Evolutionary conservation across 371 early-diverging fungal genomes (phyloP).

Genomic region (Pancytospora philotis): DNA sequence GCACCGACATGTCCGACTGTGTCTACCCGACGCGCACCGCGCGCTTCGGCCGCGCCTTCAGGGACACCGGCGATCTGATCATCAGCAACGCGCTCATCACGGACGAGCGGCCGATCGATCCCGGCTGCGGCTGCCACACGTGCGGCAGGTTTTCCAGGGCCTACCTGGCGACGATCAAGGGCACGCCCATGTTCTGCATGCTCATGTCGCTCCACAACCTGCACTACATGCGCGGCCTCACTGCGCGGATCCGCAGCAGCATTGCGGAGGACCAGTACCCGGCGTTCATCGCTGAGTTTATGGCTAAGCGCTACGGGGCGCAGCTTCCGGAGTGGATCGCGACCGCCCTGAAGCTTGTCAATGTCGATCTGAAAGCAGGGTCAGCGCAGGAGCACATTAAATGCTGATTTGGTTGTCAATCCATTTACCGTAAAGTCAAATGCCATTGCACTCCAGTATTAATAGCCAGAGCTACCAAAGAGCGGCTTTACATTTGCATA

Average conservation of each 20-base stretch:
- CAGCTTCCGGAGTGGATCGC: constrained; percentile 71
- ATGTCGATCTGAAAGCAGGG: neutral
- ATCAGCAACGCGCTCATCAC: constrained; percentile 63
- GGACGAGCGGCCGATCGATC: constrained; percentile 69
- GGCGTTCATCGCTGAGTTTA: constrained; percentile 67
- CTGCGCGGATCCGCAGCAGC: constrained; percentile 68
- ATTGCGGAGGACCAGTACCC: constrained; percentile 69
- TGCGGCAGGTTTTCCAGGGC: constrained; percentile 72
- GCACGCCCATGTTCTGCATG: constrained; percentile 76
- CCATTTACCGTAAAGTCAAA: too few relatives aligned
- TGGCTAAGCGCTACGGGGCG: constrained; percentile 64
- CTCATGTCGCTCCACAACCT: constrained; percentile 77
- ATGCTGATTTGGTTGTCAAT: too few relatives aligned
- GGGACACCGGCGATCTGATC: constrained; percentile 66
- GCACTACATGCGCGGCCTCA: constrained; percentile 73
- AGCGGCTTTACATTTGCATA: too few relatives aligned
- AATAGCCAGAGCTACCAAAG: too few relatives aligned
- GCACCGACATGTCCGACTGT: constrained; percentile 90
- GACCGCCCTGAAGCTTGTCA: constrained; percentile 2
- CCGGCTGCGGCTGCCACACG: constrained; percentile 71
- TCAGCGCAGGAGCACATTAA: too few relatives aligned
- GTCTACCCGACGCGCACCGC: constrained; percentile 89
- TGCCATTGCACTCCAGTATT: too few relatives aligned
- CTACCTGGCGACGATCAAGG: constrained; percentile 66
- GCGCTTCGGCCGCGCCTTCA: constrained; percentile 78